Conservation (phyloP, 2,329 filamentous ascomycete genomes). For the Colletotrichum nymphaeae region DNA sequence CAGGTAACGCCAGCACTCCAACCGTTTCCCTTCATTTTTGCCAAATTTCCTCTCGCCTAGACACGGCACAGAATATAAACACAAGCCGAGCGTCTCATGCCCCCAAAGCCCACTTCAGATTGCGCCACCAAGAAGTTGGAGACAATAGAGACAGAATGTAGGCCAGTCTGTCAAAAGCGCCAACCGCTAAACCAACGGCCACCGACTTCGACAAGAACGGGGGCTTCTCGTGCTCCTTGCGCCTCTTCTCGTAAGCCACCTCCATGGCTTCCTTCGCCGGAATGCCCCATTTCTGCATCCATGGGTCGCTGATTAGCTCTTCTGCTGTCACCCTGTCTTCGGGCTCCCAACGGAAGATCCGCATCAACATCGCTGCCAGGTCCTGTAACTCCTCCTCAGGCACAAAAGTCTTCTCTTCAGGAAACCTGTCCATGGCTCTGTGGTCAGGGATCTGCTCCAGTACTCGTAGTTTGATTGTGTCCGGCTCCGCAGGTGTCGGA, state of each 20-base stretch:
- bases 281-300: neutral
- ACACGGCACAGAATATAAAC: too few relatives aligned
- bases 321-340: neutral
- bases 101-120: too few relatives aligned
- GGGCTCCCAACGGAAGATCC: neutral
- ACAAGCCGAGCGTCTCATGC: too few relatives aligned
- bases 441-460: neutral
- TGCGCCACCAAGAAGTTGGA: too few relatives aligned
- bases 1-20: too few relatives aligned
- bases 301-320: neutral
- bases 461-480: neutral
- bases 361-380: neutral
- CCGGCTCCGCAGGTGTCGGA: neutral
- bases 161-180: too few relatives aligned
- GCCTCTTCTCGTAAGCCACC: neutral
- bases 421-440: neutral
- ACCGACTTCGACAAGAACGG: neutral
- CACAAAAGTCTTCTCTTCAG: neutral
- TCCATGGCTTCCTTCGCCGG: neutral
- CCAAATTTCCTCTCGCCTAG: too few relatives aligned
- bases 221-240: neutral
- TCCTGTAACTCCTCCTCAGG: neutral
- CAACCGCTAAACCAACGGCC: neutral
- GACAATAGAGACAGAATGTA: neutral
- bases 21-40: too few relatives aligned